Percentiles rank a stretch among this genome's conserved stretches.
phyloP scores from a whole-genome alignment of 768 basidiomycete genomes.

The Kwoniella dendrophila region DNA sequence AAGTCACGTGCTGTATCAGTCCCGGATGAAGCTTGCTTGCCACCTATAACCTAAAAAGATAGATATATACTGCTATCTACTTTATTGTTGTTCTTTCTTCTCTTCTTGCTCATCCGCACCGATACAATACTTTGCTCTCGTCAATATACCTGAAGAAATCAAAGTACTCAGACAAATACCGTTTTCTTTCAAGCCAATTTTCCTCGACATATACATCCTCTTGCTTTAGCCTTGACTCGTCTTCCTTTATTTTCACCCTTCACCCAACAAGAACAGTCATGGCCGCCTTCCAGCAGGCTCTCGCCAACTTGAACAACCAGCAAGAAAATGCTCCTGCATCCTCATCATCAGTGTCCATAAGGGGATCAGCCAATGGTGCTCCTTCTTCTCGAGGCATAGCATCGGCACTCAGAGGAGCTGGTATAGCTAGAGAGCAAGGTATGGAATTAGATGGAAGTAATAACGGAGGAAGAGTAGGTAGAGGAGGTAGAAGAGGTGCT shows the following conservation, averaged over 20 bases:
- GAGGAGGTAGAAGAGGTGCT: slow-evolving; percentile 28
- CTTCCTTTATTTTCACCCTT: background rate
- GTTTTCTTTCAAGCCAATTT: no score
- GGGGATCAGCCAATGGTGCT: slow-evolving; percentile 34
- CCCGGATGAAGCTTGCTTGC: no score
- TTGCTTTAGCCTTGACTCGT: no score
- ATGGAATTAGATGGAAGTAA: slow-evolving; percentile 48
- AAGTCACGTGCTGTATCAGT: no score
- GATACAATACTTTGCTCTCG: background rate
- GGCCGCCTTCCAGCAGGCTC: slow-evolving; percentile 41
- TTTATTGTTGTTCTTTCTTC: background rate
- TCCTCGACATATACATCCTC: no score
- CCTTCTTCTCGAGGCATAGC: slow-evolving; percentile 16
- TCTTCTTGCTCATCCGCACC: background rate
- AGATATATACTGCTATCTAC: no score
- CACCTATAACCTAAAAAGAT: no score
- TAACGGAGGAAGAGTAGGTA: slow-evolving; percentile 26
- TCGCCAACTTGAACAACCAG: slow-evolving; percentile 26
- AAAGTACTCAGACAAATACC: background rate
- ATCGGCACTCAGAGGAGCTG: slow-evolving; percentile 41
- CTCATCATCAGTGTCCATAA: slow-evolving; percentile 30
- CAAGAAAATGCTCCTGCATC: slow-evolving; percentile 6
- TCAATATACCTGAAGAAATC: background rate
- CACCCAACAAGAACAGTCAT: background rate
- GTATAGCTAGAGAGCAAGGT: slow-evolving; percentile 28